Conservation (phyloP, 352 stramenopile genomes). For the Phytophthora citricola region DNA sequence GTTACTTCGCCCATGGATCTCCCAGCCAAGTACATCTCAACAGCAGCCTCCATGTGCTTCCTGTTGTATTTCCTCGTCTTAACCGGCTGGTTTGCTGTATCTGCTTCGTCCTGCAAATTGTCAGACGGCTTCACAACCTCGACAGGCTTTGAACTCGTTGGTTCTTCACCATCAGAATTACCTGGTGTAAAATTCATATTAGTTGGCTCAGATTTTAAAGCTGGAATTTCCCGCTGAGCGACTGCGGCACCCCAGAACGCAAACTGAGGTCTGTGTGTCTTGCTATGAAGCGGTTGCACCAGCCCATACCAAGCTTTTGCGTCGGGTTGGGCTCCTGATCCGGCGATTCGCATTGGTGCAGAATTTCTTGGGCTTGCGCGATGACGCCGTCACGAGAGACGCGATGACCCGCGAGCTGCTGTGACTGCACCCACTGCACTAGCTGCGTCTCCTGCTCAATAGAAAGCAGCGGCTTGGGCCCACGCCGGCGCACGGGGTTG, state of each 20-base stretch:
- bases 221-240: not conserved
- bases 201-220: not conserved
- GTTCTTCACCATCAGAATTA: not conserved
- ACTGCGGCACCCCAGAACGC: constrained; percentile 1
- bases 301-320: constrained; percentile 21
- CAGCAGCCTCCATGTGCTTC: constrained; percentile 35
- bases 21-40: constrained; percentile 31
- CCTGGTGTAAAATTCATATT: not conserved
- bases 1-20: constrained; percentile 22
- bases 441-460: constrained; percentile 15
- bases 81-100: not conserved
- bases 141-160: not conserved
- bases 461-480: constrained; percentile 29
- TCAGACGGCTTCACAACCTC: constrained; percentile 1
- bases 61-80: constrained; percentile 32
- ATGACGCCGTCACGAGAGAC: constrained; percentile 31
- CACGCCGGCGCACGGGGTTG: constrained; percentile 12
- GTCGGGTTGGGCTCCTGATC: constrained; percentile 3
- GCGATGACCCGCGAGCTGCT: constrained; percentile 16
- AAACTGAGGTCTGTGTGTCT: constrained; percentile 24
- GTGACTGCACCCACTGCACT: constrained; percentile 15
- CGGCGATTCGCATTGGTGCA: constrained; percentile 2
- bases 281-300: constrained; percentile 34
- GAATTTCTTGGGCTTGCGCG: constrained; percentile 12
- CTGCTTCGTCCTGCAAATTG: not conserved